phyloP scores from a whole-genome alignment of 78 protist species.

The Dictyostelium discoideum region dicty_2.7 NC_007089.4:687501-688000 shows the following conservation, averaged over 20 bases:
- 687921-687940: neutral
- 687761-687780: neutral
- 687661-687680: neutral
- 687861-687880: neutral
- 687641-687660: neutral
- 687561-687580: conserved; percentile 2
- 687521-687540: neutral
- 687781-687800: neutral
- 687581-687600: neutral
- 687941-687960: neutral
- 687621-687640: conserved; percentile 8
- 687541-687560: neutral
- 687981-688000: no score
- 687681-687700: neutral
- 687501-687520: neutral
- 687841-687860: neutral
- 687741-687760: neutral
- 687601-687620: neutral
- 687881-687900: neutral
- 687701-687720: neutral
- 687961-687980: neutral
- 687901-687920: neutral
- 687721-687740: neutral
- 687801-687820: neutral
- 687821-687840: neutral